Evolutionary conservation across 169 alveolate genomes (phyloP).

Genomic region (Perkinsus olseni): DNA sequence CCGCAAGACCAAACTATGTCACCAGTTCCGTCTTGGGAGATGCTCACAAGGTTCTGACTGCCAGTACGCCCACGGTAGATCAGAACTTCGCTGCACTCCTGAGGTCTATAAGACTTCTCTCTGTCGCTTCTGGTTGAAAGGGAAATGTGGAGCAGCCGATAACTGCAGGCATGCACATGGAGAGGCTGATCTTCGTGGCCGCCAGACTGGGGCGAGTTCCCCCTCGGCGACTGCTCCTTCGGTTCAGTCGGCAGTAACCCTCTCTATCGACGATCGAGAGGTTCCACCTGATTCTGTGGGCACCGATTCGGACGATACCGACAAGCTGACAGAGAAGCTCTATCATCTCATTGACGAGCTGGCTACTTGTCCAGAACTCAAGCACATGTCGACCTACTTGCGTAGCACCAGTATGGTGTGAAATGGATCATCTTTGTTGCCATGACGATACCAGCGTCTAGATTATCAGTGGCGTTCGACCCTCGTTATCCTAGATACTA

Average conservation of each 20-base stretch:
- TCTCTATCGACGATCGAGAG: too few species aligned
- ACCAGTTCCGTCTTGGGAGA: background rate
- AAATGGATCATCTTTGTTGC: too few species aligned
- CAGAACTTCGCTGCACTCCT: conserved; percentile 24
- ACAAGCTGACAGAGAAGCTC: background rate
- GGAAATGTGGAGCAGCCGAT: conserved; percentile 37
- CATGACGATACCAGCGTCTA: too few species aligned
- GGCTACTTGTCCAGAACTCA: background rate
- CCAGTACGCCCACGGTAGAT: conserved; percentile 22
- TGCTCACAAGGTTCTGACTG: conserved; percentile 21
- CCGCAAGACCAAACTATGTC: background rate
- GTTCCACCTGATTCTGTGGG: too few species aligned
- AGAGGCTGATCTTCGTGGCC: background rate
- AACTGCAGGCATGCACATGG: conserved; percentile 58
- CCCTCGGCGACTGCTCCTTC: too few species aligned
- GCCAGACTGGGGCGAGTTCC: background rate
- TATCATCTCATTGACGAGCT: background rate
- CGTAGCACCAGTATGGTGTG: too few species aligned
- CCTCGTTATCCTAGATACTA: too few species aligned
- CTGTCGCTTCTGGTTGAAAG: conserved; percentile 32
- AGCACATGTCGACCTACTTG: background rate
- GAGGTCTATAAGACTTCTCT: conserved; percentile 34
- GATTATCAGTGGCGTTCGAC: too few species aligned
- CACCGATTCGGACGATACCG: too few species aligned
- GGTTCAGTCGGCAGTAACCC: too few species aligned